Conservation (phyloP, 2,329 filamentous ascomycete genomes). For the Mycosphaerella sp. region DNA sequence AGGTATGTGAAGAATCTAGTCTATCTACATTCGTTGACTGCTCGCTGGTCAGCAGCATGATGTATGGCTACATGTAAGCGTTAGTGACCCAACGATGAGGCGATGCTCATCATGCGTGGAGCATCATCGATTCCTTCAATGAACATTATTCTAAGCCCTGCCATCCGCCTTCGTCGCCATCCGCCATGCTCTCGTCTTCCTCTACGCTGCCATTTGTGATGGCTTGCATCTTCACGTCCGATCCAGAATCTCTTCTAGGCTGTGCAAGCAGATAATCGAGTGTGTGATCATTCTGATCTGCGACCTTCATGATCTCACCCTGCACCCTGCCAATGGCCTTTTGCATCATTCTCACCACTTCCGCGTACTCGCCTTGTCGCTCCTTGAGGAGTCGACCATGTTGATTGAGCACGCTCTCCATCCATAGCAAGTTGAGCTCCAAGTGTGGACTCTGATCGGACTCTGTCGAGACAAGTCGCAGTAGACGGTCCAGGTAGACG, state of each 20-base stretch:
- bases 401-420: slow-evolving; percentile 69
- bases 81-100: background rate
- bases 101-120: background rate
- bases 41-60: too few species aligned
- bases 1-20: too few species aligned
- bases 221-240: slow-evolving; percentile 15
- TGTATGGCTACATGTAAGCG: too few species aligned
- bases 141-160: slow-evolving; percentile 29
- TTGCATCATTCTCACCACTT: slow-evolving; percentile 76
- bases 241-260: slow-evolving; percentile 18
- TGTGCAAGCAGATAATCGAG: slow-evolving; percentile 67
- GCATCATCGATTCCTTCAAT: background rate
- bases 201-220: slow-evolving; percentile 16
- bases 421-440: slow-evolving; percentile 91
- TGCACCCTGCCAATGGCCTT: slow-evolving; percentile 74
- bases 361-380: slow-evolving; percentile 68
- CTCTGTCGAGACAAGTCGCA: slow-evolving; percentile 81
- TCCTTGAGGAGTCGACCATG: slow-evolving; percentile 83
- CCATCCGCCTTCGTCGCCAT: slow-evolving; percentile 32
- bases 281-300: slow-evolving; percentile 83
- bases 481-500: slow-evolving; percentile 76
- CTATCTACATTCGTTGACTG: too few species aligned
- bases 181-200: slow-evolving; percentile 28
- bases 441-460: slow-evolving; percentile 87
- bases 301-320: slow-evolving; percentile 72